These are phyloP conservation scores for Hyaloperonospora arabidopsidis DNA, from an alignment of 352 stramenopile genomes.

Conservation along the genomic window DNA sequence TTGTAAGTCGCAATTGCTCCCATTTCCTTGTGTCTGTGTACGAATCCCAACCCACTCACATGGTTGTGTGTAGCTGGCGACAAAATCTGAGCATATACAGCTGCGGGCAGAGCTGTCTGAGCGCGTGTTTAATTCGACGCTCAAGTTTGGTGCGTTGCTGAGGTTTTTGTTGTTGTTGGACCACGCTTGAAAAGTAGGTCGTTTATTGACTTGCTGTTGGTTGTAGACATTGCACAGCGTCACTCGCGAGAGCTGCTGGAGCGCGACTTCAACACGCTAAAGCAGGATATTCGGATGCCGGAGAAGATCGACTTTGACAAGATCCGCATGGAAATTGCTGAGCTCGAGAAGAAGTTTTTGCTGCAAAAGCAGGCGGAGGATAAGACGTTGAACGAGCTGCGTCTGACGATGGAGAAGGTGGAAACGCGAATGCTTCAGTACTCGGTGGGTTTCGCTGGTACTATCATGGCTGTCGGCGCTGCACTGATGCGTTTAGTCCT, in stretches of 20 bases:
- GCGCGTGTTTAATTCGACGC: constrained; percentile 83
- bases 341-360: constrained; percentile 86
- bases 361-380: constrained; percentile 85
- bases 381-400: constrained; percentile 79
- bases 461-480: constrained; percentile 80
- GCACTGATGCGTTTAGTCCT: constrained; percentile 68
- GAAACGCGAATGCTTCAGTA: constrained; percentile 88
- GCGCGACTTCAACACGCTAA: constrained; percentile 85
- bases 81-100: constrained; percentile 82
- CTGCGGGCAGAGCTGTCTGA: constrained; percentile 81
- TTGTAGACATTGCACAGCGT: constrained; percentile 77
- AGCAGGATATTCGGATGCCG: constrained; percentile 86
- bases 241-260: constrained; percentile 84
- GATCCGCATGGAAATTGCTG: constrained; percentile 79
- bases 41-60: too few relatives aligned
- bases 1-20: constrained; percentile 35
- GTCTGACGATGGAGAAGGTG: constrained; percentile 84
- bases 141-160: constrained; percentile 68
- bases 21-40: neutral
- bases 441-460: constrained; percentile 78
- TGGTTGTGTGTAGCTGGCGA: constrained; percentile 51
- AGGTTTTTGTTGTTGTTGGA: too few relatives aligned
- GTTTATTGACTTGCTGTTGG: constrained; percentile 3
- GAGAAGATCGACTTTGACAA: constrained; percentile 88
- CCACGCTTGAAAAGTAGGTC: too few relatives aligned